phyloP scores from a whole-genome alignment of 2,329 filamentous ascomycete species.

The Botrytis fragariae region DNA sequence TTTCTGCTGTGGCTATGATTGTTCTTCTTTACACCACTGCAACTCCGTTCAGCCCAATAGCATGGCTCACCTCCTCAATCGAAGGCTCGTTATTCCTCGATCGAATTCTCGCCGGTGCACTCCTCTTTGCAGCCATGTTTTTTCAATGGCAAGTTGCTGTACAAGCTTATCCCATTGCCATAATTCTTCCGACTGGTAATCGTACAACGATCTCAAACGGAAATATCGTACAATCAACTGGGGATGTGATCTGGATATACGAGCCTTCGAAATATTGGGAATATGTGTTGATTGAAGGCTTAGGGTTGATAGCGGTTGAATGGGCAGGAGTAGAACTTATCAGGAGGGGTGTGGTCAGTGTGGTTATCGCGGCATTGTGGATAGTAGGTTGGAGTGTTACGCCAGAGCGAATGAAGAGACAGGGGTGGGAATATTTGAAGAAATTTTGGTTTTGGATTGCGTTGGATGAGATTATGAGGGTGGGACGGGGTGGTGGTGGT shows the following conservation, averaged over 20 bases:
- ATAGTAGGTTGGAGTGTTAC: slow-evolving; percentile 26
- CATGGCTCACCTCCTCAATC: slow-evolving; percentile 23
- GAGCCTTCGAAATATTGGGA: slow-evolving; percentile 27
- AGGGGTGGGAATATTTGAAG: slow-evolving; percentile 26
- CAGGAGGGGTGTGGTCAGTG: slow-evolving; percentile 20
- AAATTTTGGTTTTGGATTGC: slow-evolving; percentile 31
- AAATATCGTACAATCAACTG: not conserved
- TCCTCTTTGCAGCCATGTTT: slow-evolving; percentile 27
- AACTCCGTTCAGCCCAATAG: slow-evolving; percentile 28
- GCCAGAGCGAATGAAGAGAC: slow-evolving; percentile 22
- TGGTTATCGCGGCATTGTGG: slow-evolving; percentile 26
- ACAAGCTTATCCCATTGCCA: slow-evolving; percentile 20
- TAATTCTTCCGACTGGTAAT: slow-evolving; percentile 3
- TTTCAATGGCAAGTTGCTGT: slow-evolving; percentile 31
- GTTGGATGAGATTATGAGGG: slow-evolving; percentile 25
- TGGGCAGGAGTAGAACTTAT: slow-evolving; percentile 23
- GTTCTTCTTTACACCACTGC: slow-evolving; percentile 26
- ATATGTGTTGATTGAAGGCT: slow-evolving; percentile 20
- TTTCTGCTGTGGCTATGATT: slow-evolving; percentile 4
- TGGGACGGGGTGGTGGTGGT: not conserved
- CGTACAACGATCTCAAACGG: slow-evolving; percentile 11
- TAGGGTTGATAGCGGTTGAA: slow-evolving; percentile 20
- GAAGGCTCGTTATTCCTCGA: slow-evolving; percentile 27
- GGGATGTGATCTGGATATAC: slow-evolving; percentile 24
- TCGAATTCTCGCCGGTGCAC: slow-evolving; percentile 23